A percentile compares a stretch with the other conserved stretches of the same genome.
phyloP scores from a whole-genome alignment of 495 filamentous ascomycete species.

The Tuber calosporum region DNA sequence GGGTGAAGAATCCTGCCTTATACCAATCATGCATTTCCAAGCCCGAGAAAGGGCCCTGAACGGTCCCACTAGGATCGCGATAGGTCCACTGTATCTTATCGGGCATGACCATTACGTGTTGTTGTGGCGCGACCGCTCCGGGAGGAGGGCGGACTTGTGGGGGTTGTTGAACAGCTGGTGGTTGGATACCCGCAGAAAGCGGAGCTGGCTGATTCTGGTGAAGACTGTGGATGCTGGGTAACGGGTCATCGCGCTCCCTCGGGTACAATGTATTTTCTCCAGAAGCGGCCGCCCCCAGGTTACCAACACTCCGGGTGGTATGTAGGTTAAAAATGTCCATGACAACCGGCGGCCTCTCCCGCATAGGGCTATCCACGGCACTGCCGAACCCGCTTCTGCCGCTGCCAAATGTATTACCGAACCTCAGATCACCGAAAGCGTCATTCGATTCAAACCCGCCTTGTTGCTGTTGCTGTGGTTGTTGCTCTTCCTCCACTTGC shows the following conservation, averaged over 20 bases:
- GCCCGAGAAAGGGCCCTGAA: slow-evolving; percentile 90
- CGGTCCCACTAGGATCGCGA: slow-evolving; percentile 81
- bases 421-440: slow-evolving; percentile 47
- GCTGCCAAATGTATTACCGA: slow-evolving; percentile 32
- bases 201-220: slow-evolving; percentile 31
- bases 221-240: slow-evolving; percentile 20
- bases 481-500: slow-evolving; percentile 50
- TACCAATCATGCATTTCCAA: slow-evolving; percentile 99
- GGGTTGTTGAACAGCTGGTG: slow-evolving; percentile 27
- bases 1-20: slow-evolving; percentile 94
- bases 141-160: slow-evolving; percentile 37
- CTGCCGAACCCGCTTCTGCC: slow-evolving; percentile 52
- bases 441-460: slow-evolving; percentile 43
- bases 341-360: slow-evolving; percentile 51
- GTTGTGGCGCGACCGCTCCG: slow-evolving; percentile 42
- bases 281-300: slow-evolving; percentile 43
- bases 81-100: slow-evolving; percentile 99
- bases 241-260: slow-evolving; percentile 38
- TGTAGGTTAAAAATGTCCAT: slow-evolving; percentile 52
- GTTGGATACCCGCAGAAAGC: slow-evolving; percentile 27
- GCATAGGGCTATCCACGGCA: slow-evolving; percentile 57
- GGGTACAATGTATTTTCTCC: slow-evolving; percentile 44
- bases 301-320: slow-evolving; percentile 43
- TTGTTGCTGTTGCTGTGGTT: slow-evolving; percentile 58
- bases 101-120: slow-evolving; percentile 96